A percentile compares a stretch with the other conserved stretches of the same genome.
Conservation (phyloP, 768 basidiomycete species). For the Cantharellus anzutake region DNA sequence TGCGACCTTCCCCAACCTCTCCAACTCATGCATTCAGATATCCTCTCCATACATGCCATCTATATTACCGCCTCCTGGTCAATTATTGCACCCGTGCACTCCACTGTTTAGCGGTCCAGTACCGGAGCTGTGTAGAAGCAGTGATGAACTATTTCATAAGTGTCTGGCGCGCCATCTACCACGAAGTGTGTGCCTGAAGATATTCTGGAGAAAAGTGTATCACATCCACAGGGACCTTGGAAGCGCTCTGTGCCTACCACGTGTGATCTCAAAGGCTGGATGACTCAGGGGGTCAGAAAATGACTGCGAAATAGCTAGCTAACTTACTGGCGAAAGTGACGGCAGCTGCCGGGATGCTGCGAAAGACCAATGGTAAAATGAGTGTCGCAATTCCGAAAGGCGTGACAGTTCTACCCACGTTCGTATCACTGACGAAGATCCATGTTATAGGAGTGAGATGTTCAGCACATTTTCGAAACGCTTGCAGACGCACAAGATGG, state of each 20-base stretch:
- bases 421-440: background rate
- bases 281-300: background rate
- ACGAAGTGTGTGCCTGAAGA: background rate
- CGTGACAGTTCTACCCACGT: background rate
- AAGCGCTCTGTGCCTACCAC: constrained; percentile 17
- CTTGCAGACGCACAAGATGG: background rate
- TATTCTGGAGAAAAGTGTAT: background rate
- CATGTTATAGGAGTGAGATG: background rate
- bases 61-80: too few relatives aligned
- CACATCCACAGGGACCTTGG: background rate
- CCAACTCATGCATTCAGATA: too few relatives aligned
- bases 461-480: background rate
- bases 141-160: too few relatives aligned
- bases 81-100: too few relatives aligned
- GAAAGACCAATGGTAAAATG: background rate
- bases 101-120: too few relatives aligned
- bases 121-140: too few relatives aligned
- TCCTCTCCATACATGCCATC: too few relatives aligned
- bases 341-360: constrained; percentile 77
- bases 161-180: background rate
- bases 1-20: too few relatives aligned
- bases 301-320: background rate
- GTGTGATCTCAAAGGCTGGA: constrained; percentile 56
- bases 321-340: constrained; percentile 48
- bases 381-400: background rate